These are phyloP conservation scores for Cladosporium cucumerinum DNA, from an alignment of 2,329 filamentous ascomycete species.

Conservation along the genomic window DNA sequence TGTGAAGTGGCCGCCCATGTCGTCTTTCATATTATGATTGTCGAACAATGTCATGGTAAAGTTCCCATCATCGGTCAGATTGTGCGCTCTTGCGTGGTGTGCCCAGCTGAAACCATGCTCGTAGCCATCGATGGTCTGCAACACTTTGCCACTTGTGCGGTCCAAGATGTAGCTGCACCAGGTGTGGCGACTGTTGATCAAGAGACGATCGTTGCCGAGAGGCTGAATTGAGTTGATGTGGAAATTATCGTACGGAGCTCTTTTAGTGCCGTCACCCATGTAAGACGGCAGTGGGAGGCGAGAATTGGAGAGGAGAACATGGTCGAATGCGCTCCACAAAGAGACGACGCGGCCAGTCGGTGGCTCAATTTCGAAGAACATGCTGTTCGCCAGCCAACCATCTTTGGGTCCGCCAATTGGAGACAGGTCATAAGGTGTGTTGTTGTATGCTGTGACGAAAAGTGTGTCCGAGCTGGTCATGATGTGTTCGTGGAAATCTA, in stretches of 20 bases:
- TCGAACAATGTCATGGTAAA: conserved; percentile 26
- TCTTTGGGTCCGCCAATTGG: conserved; percentile 33
- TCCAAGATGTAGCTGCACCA: conserved; percentile 26
- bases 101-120: conserved; percentile 25
- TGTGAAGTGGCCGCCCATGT: conserved; percentile 16
- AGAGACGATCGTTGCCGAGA: conserved; percentile 24
- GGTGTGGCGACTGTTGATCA: conserved; percentile 26
- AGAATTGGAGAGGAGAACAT: conserved; percentile 26
- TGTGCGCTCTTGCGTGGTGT: conserved; percentile 25
- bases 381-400: conserved; percentile 37
- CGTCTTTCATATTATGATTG: conserved; percentile 24
- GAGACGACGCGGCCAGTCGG: conserved; percentile 41
- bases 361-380: conserved; percentile 45
- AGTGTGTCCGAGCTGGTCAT: conserved; percentile 33
- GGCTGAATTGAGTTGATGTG: conserved; percentile 30
- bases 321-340: conserved; percentile 41
- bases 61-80: conserved; percentile 21
- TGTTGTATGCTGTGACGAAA: conserved; percentile 33
- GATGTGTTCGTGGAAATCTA: conserved; percentile 36
- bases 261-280: conserved; percentile 14
- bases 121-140: conserved; percentile 26
- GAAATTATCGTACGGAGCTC: conserved; percentile 27
- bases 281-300: conserved; percentile 16
- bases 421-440: conserved; percentile 32
- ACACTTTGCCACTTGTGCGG: conserved; percentile 21